Conservation (phyloP, 257 asterid species). For the Jacaranda copaia region DNA sequence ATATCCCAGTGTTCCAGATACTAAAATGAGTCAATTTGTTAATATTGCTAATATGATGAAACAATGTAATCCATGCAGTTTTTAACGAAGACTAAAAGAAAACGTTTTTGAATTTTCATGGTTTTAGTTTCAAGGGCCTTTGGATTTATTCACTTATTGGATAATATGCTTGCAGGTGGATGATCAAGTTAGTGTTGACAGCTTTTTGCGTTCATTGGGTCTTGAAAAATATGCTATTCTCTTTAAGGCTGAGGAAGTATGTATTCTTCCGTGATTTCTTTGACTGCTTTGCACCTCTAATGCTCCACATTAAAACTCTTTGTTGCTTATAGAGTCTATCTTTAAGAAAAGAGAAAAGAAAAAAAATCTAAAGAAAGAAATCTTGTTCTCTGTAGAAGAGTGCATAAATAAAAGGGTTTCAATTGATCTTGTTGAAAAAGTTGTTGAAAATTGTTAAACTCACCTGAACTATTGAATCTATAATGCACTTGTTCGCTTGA, state of each 20-base stretch:
- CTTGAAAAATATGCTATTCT: conserved; percentile 76
- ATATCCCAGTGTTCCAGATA: neutral
- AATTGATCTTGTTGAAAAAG: neutral
- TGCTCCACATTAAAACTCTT: neutral
- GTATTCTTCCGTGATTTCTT: conserved; percentile 35
- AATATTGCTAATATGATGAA: neutral
- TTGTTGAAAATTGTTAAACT: neutral
- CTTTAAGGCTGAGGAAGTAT: conserved; percentile 96
- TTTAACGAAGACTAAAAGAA: neutral
- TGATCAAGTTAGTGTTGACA: conserved; percentile 77
- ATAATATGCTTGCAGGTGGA: conserved; percentile 61
- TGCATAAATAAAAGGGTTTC: neutral
- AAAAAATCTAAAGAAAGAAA: neutral
- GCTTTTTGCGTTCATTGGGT: conserved; percentile 76
- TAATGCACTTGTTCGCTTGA: conserved; percentile 6
- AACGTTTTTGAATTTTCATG: neutral
- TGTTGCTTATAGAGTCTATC: conserved; percentile 21
- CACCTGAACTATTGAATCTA: neutral
- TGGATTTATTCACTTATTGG: conserved; percentile 25
- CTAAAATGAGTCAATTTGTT: neutral
- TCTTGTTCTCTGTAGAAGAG: conserved; percentile 11
- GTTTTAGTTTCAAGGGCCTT: conserved; percentile 23
- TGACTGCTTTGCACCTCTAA: conserved; percentile 28
- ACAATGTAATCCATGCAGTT: conserved; percentile 17
- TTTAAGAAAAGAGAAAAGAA: conserved; percentile 15